phyloP scores from a whole-genome alignment of 768 basidiomycete genomes.

The Lenzites betulinus region DNA sequence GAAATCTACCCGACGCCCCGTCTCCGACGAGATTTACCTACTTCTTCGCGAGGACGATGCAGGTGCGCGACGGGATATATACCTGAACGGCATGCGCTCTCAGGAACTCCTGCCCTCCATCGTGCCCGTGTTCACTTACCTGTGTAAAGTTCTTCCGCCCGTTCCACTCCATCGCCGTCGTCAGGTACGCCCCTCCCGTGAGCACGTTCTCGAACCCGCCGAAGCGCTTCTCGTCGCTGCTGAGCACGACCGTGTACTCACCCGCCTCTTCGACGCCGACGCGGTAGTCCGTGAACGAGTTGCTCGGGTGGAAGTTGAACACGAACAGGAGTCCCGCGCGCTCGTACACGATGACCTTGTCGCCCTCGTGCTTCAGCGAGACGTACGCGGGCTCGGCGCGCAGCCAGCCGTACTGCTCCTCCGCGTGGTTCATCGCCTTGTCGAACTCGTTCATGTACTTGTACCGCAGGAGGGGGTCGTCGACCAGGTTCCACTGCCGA shows the following conservation, averaged over 20 bases:
- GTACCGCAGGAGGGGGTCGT: conserved; percentile 87
- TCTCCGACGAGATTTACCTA: neutral
- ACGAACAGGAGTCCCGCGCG: conserved; percentile 92
- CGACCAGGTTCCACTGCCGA: conserved; percentile 94
- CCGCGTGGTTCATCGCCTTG: conserved; percentile 84
- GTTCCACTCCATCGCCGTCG: conserved; percentile 90
- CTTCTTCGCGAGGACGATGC: conserved; percentile 60
- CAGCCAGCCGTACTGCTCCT: conserved; percentile 84
- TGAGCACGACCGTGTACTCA: conserved; percentile 79
- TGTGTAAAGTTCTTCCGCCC: conserved; percentile 88
- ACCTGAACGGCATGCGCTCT: conserved; percentile 44
- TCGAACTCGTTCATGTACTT: conserved; percentile 94
- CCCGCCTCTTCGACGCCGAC: conserved; percentile 87
- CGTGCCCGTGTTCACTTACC: conserved; percentile 44
- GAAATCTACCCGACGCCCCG: neutral
- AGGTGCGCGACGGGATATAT: conserved; percentile 69
- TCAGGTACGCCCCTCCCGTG: conserved; percentile 65
- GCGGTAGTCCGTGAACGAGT: conserved; percentile 92
- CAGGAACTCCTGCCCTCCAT: neutral
- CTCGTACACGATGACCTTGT: conserved; percentile 94
- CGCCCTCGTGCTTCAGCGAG: conserved; percentile 89
- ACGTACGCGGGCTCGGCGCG: conserved; percentile 84
- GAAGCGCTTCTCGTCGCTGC: conserved; percentile 83
- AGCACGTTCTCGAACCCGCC: conserved; percentile 88
- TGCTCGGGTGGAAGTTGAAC: conserved; percentile 94